Percentiles rank a stretch among this genome's conserved stretches.
These are phyloP conservation scores for Jatropha podagrica DNA, from an alignment of 441 rosid genomes.

Conservation along the genomic window DNA sequence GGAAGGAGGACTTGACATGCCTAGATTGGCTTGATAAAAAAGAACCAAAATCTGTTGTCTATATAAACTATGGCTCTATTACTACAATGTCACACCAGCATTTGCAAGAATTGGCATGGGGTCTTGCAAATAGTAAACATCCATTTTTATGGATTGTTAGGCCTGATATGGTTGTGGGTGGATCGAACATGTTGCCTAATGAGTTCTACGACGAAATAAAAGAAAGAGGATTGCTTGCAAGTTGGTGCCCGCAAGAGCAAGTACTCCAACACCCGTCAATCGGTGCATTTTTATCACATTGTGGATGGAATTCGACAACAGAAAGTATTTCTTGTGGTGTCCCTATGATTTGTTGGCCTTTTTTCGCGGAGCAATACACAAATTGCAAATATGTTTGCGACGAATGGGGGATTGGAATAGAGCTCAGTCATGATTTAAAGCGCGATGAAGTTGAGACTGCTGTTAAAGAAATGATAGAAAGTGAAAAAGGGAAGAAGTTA, in stretches of 20 bases:
- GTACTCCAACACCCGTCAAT: conserved; percentile 26
- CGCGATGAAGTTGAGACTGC: conserved; percentile 26
- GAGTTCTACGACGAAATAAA: conserved; percentile 19
- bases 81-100: no score
- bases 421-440: conserved; percentile 24
- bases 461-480: conserved; percentile 32
- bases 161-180: conserved; percentile 24
- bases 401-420: conserved; percentile 32
- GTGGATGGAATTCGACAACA: no score
- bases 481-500: conserved; percentile 18
- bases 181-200: conserved; percentile 1
- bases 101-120: no score
- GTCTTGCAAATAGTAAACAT: no score
- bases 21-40: conserved; percentile 31
- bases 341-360: background rate
- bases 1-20: conserved; percentile 36
- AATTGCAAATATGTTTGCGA: background rate
- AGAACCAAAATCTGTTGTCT: conserved; percentile 9
- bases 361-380: background rate
- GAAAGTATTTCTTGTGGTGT: background rate
- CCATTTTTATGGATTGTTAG: background rate
- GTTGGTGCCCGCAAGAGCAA: background rate
- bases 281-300: conserved; percentile 26
- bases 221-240: conserved; percentile 18
- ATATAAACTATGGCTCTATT: no score